Conservation (phyloP, 352 stramenopile genomes). For the Phytopythium ostracodes region DNA sequence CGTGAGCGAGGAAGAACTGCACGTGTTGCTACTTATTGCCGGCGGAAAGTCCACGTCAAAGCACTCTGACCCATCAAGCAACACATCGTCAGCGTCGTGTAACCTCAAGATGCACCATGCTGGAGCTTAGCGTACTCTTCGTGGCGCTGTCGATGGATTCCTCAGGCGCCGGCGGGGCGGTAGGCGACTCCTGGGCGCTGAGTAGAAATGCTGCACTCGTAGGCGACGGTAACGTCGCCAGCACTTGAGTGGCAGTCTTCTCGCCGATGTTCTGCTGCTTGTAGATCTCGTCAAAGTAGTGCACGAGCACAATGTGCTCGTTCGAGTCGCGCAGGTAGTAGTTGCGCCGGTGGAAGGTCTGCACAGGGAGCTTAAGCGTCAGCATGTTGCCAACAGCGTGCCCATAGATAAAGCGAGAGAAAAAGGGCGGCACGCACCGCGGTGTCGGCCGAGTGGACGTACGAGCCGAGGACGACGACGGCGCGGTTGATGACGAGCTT, state of each 20-base stretch:
- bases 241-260: background rate
- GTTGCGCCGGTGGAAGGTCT: constrained; percentile 84
- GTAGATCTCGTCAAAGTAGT: constrained; percentile 82
- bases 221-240: background rate
- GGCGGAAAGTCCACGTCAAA: background rate
- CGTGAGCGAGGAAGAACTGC: background rate
- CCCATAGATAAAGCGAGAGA: background rate
- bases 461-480: constrained; percentile 75
- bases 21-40: background rate
- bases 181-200: background rate
- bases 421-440: constrained; percentile 27
- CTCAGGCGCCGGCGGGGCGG: constrained; percentile 7
- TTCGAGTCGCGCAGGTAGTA: constrained; percentile 72
- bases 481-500: constrained; percentile 85
- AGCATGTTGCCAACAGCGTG: background rate
- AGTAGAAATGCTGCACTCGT: background rate
- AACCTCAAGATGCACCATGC: no score
- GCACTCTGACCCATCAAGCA: background rate
- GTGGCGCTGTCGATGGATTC: constrained; percentile 48
- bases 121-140: constrained; percentile 33
- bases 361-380: constrained; percentile 2
- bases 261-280: constrained; percentile 17
- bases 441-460: constrained; percentile 77
- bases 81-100: background rate
- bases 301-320: constrained; percentile 72